Evolutionary conservation across 225 moss, liverwort and hornwort genomes (phyloP), one percentile per base, ranked within the genome.

Genomic region (Straminergon stramineum): DNA sequence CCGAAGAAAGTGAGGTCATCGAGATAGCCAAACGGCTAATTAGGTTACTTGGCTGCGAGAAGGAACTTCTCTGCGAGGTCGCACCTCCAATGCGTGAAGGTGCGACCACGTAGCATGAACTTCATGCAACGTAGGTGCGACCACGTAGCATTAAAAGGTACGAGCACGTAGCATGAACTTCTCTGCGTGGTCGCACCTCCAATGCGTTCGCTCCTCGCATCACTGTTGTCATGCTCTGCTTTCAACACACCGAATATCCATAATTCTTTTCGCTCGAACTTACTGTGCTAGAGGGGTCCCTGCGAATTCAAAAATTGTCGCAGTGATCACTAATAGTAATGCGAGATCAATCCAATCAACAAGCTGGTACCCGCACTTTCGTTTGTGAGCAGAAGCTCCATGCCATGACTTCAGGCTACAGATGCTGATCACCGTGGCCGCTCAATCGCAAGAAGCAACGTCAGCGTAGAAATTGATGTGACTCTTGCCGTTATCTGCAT

Each of bases 1-100:
- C 88, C 94, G 61, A 94, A 92, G 83, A 90, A 95, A 70, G 94
- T 91, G 83, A 95, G 93, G 51, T 91, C 89, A 92, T 93, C 89
- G 37, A 80, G 87, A 79, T 37, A 17, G 94, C 88, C 28, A 95
- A 94, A 83, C 87, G 91, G 53, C 91, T 95, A 66, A 95, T 93
- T 60, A 95, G 89, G 79, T 94, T 90, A 86, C 94, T 95, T 81
- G 93, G 89, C 57, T 92, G 84, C 60, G 75, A 94, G 94, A 67
- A n/a, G 37, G 39, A 62, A 16, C 51, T 52, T 64, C 19, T 20
- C 65, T 8, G 34, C 35, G 57, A 57, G 56, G 24, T 79, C 93
- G 86, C 87, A 90, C 22, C 92, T 90, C 67, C 94, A 93, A 35
- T n/a, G 57, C 57, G n/a, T 56, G n/a, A 17, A 57, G n/a, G 52